A percentile compares a stretch with the other conserved stretches of the same genome.
Conservation (phyloP, 108 stramenopile genomes). For the Cyclotella baltica region DNA sequence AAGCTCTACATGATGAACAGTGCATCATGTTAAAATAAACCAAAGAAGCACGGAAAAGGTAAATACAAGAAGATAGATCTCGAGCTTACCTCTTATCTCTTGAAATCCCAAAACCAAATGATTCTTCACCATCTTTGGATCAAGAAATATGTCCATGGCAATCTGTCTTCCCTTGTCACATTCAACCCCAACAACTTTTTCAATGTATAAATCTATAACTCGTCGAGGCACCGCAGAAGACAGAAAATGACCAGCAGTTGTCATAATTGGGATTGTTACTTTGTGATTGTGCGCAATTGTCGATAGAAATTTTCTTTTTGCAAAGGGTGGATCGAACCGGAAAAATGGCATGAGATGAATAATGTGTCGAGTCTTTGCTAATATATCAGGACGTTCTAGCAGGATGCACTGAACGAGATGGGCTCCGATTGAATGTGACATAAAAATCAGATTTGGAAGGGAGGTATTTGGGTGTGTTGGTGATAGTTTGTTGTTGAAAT, state of each 20-base stretch:
- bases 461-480: constrained; percentile 6
- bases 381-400: constrained; percentile 62
- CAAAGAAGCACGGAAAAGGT: not conserved
- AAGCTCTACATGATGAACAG: constrained; percentile 53
- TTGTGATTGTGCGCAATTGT: constrained; percentile 43
- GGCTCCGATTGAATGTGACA: constrained; percentile 84
- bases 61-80: not conserved
- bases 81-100: constrained; percentile 64
- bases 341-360: constrained; percentile 84
- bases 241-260: constrained; percentile 19
- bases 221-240: constrained; percentile 24
- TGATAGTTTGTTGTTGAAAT: constrained; percentile 21
- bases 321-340: constrained; percentile 59
- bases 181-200: constrained; percentile 38
- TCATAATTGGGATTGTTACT: constrained; percentile 45
- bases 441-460: constrained; percentile 64
- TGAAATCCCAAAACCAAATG: constrained; percentile 78
- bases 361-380: constrained; percentile 55
- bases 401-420: constrained; percentile 73
- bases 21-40: too few species aligned
- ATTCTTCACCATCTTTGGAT: constrained; percentile 61
- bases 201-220: constrained; percentile 46
- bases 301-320: constrained; percentile 44
- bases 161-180: constrained; percentile 62
- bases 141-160: constrained; percentile 50